These are phyloP conservation scores for Gastrolobium villosum DNA, from an alignment of 306 rosid species.

Conservation along the genomic window DNA sequence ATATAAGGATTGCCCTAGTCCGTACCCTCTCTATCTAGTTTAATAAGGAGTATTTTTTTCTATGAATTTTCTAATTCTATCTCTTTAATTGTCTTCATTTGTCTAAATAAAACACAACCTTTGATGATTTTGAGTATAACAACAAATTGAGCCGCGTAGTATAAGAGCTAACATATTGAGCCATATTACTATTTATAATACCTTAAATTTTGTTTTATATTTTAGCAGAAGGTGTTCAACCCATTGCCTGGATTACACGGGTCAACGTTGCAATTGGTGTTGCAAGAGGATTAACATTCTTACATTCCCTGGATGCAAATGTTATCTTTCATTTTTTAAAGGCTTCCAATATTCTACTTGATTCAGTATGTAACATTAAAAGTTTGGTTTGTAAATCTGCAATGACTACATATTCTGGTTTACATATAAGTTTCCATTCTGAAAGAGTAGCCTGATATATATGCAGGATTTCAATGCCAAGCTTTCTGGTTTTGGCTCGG, in stretches of 20 bases:
- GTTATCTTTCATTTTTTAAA: slow-evolving; percentile 91
- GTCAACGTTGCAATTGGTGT: slow-evolving; percentile 77
- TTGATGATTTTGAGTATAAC: background rate
- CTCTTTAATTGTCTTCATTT: background rate
- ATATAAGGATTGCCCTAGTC: too few relatives aligned
- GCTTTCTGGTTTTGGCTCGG: slow-evolving; percentile 95
- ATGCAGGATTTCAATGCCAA: slow-evolving; percentile 86
- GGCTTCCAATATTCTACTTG: slow-evolving; percentile 93
- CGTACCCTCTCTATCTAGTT: too few relatives aligned
- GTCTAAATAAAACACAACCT: background rate
- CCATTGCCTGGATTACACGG: slow-evolving; percentile 76
- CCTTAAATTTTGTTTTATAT: slow-evolving; percentile 23
- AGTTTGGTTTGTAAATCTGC: slow-evolving; percentile 15
- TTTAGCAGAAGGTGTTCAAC: slow-evolving; percentile 85
- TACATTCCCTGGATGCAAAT: slow-evolving; percentile 76
- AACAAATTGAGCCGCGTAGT: background rate
- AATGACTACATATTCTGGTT: slow-evolving; percentile 18
- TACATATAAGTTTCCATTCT: slow-evolving; percentile 31
- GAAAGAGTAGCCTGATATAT: slow-evolving; percentile 36
- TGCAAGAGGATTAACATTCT: slow-evolving; percentile 79
- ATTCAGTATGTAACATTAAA: slow-evolving; percentile 67
- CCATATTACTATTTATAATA: slow-evolving; percentile 20
- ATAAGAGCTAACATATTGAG: background rate
- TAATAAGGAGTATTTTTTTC: background rate
- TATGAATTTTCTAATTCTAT: background rate